Conservation (phyloP, 164 flowering plant species). For the Nelumbo lutea region DNA sequence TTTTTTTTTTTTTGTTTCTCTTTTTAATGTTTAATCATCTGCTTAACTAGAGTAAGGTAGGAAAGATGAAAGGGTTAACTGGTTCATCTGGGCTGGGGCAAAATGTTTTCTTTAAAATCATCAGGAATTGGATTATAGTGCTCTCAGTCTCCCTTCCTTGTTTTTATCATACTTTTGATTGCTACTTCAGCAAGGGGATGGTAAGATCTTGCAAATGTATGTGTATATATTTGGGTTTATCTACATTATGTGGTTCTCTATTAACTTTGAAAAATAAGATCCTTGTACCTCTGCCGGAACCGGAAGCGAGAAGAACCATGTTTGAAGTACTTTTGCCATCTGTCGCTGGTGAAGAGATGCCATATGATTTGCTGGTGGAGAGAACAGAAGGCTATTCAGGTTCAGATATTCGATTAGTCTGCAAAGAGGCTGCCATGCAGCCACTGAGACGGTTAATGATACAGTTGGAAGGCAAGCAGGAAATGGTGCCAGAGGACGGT, state of each 20-base stretch:
- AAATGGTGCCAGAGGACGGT: slow-evolving; percentile 83
- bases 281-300: slow-evolving; percentile 97
- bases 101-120: no score
- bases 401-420: slow-evolving; percentile 86
- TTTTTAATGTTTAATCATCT: neutral
- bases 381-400: slow-evolving; percentile 90
- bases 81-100: neutral
- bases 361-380: slow-evolving; percentile 76
- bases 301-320: slow-evolving; percentile 95
- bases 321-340: slow-evolving; percentile 83
- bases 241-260: slow-evolving; percentile 3
- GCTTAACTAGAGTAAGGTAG: neutral
- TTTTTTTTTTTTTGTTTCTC: neutral
- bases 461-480: slow-evolving; percentile 54
- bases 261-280: slow-evolving; percentile 50
- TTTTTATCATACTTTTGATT: no score
- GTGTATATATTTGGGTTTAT: no score
- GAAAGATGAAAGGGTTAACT: neutral
- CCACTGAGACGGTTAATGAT: slow-evolving; percentile 83
- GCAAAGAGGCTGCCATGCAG: slow-evolving; percentile 99
- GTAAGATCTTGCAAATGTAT: no score
- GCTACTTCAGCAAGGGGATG: no score
- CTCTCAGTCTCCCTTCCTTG: no score
- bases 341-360: slow-evolving; percentile 44
- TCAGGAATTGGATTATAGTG: no score